Conservation (phyloP, 768 basidiomycete species). For the Leccinum arenicola region DNA sequence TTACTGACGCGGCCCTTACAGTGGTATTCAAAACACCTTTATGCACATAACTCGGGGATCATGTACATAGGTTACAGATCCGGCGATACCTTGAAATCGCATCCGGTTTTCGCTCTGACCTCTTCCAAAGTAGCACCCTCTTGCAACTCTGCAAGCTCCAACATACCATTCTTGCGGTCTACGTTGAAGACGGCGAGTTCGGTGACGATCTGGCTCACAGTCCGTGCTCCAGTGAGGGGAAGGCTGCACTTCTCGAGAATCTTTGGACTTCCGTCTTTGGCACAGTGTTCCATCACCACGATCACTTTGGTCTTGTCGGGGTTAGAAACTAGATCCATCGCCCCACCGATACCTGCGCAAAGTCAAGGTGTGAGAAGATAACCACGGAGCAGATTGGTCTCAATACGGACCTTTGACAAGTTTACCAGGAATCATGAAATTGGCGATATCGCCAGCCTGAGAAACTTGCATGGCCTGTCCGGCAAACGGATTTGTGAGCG, state of each 20-base stretch:
- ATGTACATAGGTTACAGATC: constrained; percentile 43
- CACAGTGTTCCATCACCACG: constrained; percentile 85
- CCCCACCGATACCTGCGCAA: constrained; percentile 80
- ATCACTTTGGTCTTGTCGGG: constrained; percentile 94
- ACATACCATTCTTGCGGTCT: constrained; percentile 66
- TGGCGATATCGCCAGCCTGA: constrained; percentile 89
- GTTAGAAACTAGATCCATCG: constrained; percentile 96
- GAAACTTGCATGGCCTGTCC: constrained; percentile 91
- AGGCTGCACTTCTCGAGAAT: constrained; percentile 78
- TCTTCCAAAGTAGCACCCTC: constrained; percentile 82
- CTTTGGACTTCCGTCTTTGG: constrained; percentile 88
- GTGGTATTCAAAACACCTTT: background rate
- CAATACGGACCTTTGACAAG: constrained; percentile 64
- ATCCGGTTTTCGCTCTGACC: constrained; percentile 83
- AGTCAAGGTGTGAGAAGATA: constrained; percentile 8
- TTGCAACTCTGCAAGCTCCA: constrained; percentile 81
- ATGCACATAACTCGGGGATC: constrained; percentile 16
- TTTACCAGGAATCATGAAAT: constrained; percentile 98
- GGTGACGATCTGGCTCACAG: constrained; percentile 90
- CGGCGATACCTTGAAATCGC: constrained; percentile 65
- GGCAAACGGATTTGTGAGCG: constrained; percentile 2
- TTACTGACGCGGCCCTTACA: constrained; percentile 7
- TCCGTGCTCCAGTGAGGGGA: constrained; percentile 84
- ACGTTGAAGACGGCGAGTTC: constrained; percentile 91
- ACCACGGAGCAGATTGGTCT: background rate